Percentiles rank a stretch among this genome's conserved stretches.
phyloP scores from a whole-genome alignment of 177 flowering plant species.

The Tripterygium wilfordii region DNA sequence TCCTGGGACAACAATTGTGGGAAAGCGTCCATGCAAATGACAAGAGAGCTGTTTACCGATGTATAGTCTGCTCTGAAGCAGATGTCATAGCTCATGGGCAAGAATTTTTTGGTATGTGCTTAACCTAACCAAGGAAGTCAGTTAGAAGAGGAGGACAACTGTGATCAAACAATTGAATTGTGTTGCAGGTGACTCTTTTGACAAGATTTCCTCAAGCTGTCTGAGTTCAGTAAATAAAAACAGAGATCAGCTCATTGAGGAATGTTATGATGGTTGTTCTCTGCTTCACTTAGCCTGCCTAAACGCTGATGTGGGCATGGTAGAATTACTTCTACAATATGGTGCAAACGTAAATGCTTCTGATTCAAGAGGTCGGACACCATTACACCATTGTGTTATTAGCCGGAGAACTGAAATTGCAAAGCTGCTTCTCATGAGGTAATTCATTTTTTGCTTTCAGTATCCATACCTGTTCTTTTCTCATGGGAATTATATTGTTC shows the following conservation, averaged over 20 bases:
- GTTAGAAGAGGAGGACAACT: slow-evolving; percentile 34
- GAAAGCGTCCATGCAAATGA: slow-evolving; percentile 69
- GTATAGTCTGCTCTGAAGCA: slow-evolving; percentile 55
- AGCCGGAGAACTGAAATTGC: slow-evolving; percentile 46
- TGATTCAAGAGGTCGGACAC: slow-evolving; percentile 69
- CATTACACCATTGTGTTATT: slow-evolving; percentile 68
- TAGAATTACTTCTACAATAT: slow-evolving; percentile 84
- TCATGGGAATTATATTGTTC: not conserved
- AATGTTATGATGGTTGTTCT: slow-evolving; percentile 56
- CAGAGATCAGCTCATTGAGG: slow-evolving; percentile 35
- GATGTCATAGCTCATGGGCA: slow-evolving; percentile 64
- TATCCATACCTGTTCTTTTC: not conserved
- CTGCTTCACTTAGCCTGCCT: slow-evolving; percentile 91
- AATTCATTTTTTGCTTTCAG: not conserved
- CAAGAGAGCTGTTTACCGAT: slow-evolving; percentile 73
- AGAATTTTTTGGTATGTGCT: slow-evolving; percentile 30
- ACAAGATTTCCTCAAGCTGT: slow-evolving; percentile 27
- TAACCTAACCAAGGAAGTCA: slow-evolving; percentile 45
- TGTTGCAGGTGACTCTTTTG: slow-evolving; percentile 22
- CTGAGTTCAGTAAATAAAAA: slow-evolving; percentile 18
- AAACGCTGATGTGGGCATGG: slow-evolving; percentile 77
- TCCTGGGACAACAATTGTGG: slow-evolving; percentile 59
- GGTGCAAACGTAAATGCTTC: slow-evolving; percentile 65
- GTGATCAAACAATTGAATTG: slow-evolving; percentile 20
- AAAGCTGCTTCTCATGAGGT: slow-evolving; percentile 70